Evolutionary conservation across 2,329 filamentous ascomycete species (phyloP), one percentile per base, ranked within the genome.

Genomic region (Diaporthe citrichinensis): DNA sequence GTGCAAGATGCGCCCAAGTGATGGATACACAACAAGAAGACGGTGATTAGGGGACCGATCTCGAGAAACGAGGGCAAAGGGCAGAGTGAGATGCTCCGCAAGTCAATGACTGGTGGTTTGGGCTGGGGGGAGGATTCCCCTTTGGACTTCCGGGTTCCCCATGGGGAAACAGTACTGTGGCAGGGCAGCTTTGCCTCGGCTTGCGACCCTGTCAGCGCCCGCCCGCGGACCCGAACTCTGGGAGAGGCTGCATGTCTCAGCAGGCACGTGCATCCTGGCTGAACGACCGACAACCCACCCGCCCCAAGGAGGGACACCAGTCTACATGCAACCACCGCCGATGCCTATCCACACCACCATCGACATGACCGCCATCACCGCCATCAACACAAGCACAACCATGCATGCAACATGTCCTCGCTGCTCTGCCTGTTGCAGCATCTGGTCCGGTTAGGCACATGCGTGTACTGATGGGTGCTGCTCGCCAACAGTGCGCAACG

Each of bases 151-250:
- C 23, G 44, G 44, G 23, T 53, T 31, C 62, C 44, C 62, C 62
- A 36, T 14, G 44, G 62, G 46, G 62, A 17, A 6, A 25, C 14
- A 25, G n/a, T 23, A 9, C 51, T 28, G 51, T 25, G 23, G 23
- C 46, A 36, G 46, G 46, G 46, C 46, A 28, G 65, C 65, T 28
- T 28, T 68, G 65, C 65, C 65, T 68, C 65, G 65, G 65, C 65
- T 68, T 53, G 65, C 28, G 23, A 68, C 65, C 17, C 46, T 68
- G 65, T 25, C 46, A 36, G 44, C 17, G 44, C 20, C 61, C 36
- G 36, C 36, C 61, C 44, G 41, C 36, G 59, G 59, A 46, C 59
- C 58, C 58, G 59, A 62, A 44, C n/a, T 62, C 25, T 61, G 25
- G 61, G 25, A 34, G 9, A 49, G 61, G 61, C 28, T 65, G 61